Percentiles rank a stretch among this genome's conserved stretches.
phyloP scores from a whole-genome alignment of 2,329 filamentous ascomycete species.

The Huntiella bhutanensis region DNA sequence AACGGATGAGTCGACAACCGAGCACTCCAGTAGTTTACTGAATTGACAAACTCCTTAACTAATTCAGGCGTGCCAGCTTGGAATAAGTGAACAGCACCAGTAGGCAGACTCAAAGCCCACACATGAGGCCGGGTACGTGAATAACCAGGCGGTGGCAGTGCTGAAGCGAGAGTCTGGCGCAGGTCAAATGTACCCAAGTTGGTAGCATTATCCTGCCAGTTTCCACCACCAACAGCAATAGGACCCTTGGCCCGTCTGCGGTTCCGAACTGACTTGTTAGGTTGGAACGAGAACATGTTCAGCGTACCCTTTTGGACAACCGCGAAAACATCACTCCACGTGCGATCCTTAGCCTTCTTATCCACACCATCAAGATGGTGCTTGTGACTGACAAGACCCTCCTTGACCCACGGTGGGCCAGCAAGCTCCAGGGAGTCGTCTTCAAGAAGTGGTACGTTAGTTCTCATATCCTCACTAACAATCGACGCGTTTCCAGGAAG shows the following conservation, averaged over 20 bases:
- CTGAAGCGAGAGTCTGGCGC: conserved; percentile 78
- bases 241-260: conserved; percentile 38
- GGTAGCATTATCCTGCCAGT: conserved; percentile 95
- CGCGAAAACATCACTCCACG: conserved; percentile 89
- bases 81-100: conserved; percentile 92
- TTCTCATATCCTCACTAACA: conserved; percentile 41
- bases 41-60: conserved; percentile 80
- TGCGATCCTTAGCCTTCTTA: conserved; percentile 81
- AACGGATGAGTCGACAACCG: conserved; percentile 84
- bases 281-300: conserved; percentile 81
- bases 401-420: conserved; percentile 95
- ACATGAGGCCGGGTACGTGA: conserved; percentile 80
- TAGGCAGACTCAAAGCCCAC: conserved; percentile 82
- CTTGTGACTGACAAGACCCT: conserved; percentile 89
- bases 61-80: conserved; percentile 92
- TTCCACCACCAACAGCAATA: conserved; percentile 74
- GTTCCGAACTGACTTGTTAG: conserved; percentile 55
- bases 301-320: conserved; percentile 90
- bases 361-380: conserved; percentile 83
- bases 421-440: conserved; percentile 83
- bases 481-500: conserved; percentile 34
- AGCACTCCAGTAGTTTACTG: conserved; percentile 95
- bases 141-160: conserved; percentile 78
- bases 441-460: conserved; percentile 52
- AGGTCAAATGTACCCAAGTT: conserved; percentile 73